Evolutionary conservation across 2,329 filamentous ascomycete genomes (phyloP), one percentile per base, ranked within the genome.

Genomic region (Lachnellula cervina): DNA sequence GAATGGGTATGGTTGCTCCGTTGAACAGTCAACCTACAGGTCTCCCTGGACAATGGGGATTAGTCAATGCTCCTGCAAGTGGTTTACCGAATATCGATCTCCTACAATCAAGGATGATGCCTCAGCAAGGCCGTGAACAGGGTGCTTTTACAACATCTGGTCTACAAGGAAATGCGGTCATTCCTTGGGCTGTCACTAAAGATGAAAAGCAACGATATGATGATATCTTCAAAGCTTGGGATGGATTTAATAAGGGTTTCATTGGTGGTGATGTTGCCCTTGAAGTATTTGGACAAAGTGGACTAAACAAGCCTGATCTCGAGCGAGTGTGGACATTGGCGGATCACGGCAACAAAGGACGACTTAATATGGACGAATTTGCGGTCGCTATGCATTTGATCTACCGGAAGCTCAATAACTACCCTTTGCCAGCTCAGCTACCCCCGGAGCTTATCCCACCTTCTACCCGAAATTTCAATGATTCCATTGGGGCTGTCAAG

Each of bases 381-480:
- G 92, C 94, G 8, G 93, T 99, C 51, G 91, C 92, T 9, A 99
- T 99, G 94, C 94, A 99, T 80, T 77, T 99, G 73, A 99, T 99
- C 66, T 99, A 99, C 75, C 83, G 94, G 66, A 96, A 95, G 70
- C 80, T 99, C 52, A 97, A 99, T 67, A 93, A 93, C 37, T 97
- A 97, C 68, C 92, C 93, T 1, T 80, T 97, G 34, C 94, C 94
- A 16, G 89, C 86, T 66, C 86, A 87, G 45, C 80, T 99, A 11
- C 94, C 94, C 8, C 84, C 94, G 0, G 94, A 99, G 76, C 82
- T 99, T 58, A 86, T 97, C 6, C 94, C 94, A 21, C 94, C 94
- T 1, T 97, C 94, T 1, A 96, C 93, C 11, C 84, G 93, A 61
- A 96, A 97, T 71, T 83, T 99, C 66, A 93, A 87, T 65, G 89